These are phyloP conservation scores for Ashbya aceris DNA, from an alignment of 1,139 yeast species.

Conservation along the genomic window DNA sequence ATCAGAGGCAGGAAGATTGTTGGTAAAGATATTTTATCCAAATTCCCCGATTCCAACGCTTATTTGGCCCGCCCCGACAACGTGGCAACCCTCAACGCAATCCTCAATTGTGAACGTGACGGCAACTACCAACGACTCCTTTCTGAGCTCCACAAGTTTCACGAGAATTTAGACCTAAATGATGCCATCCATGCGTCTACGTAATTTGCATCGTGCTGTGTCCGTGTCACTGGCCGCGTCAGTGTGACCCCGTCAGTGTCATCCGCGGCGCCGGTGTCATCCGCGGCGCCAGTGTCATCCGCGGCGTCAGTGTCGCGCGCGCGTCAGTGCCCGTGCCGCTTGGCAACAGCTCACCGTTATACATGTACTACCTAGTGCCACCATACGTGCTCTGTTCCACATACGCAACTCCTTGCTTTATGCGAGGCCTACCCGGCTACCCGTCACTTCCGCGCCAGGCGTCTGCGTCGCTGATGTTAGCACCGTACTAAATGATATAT, in stretches of 20 bases:
- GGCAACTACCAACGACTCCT: conserved; percentile 18
- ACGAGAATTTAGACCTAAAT: conserved; percentile 15
- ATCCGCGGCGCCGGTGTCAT: background rate
- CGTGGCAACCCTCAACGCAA: conserved; percentile 5
- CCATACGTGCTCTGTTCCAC: no score
- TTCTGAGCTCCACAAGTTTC: conserved; percentile 14
- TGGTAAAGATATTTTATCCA: conserved; percentile 13
- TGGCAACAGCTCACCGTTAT: no score
- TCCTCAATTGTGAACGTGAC: conserved; percentile 20
- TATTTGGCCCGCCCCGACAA: conserved; percentile 9
- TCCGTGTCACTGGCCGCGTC: background rate
- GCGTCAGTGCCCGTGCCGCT: no score
- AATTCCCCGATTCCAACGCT: conserved; percentile 7
- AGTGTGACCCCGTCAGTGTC: background rate
- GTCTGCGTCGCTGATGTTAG: no score
- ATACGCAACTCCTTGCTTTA: no score
- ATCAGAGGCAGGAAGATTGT: conserved; percentile 22
- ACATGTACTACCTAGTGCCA: no score
- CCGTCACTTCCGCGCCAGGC: no score
- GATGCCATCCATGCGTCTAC: conserved; percentile 16
- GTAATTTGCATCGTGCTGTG: conserved; percentile 10
- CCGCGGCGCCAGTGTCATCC: background rate
- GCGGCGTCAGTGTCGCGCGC: background rate
- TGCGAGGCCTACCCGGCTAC: no score
- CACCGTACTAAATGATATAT: no score